A percentile compares a stretch with the other conserved stretches of the same genome.
These are phyloP conservation scores for Nicotiana obtusifolia DNA, from an alignment of 257 asterid species.

Conservation along the genomic window DNA sequence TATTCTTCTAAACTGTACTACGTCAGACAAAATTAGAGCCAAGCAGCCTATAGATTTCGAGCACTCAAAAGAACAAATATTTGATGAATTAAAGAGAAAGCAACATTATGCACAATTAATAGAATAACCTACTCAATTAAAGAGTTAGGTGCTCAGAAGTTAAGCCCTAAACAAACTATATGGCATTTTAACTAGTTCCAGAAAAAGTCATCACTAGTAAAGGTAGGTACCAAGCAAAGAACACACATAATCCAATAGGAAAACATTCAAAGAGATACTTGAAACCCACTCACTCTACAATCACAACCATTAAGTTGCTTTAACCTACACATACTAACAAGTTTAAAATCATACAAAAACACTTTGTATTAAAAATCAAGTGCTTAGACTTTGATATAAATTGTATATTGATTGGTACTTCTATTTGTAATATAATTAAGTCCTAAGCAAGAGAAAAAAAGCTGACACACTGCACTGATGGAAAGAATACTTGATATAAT, in stretches of 20 bases:
- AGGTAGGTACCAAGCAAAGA: neutral
- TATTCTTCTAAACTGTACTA: neutral
- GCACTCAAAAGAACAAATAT: neutral
- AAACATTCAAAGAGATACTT: neutral
- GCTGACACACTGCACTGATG: neutral
- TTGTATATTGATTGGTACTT: neutral
- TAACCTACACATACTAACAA: neutral
- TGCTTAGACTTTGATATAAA: neutral
- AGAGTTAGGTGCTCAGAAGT: too few relatives aligned
- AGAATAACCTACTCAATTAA: too few relatives aligned
- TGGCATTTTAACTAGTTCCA: neutral
- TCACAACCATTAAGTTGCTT: neutral
- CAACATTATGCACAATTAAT: too few relatives aligned
- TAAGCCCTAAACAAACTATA: too few relatives aligned
- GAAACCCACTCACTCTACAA: neutral
- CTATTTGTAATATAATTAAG: neutral
- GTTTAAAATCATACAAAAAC: neutral
- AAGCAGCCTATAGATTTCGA: neutral
- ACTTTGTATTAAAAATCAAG: neutral
- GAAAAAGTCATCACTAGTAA: neutral
- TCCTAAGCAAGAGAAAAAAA: neutral
- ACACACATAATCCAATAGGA: neutral
- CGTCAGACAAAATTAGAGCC: neutral
- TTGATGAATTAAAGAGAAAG: neutral
- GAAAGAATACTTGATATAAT: neutral